Evolutionary conservation across 257 asterid species (phyloP).

Genomic region (Osmanthus fragrans): DNA sequence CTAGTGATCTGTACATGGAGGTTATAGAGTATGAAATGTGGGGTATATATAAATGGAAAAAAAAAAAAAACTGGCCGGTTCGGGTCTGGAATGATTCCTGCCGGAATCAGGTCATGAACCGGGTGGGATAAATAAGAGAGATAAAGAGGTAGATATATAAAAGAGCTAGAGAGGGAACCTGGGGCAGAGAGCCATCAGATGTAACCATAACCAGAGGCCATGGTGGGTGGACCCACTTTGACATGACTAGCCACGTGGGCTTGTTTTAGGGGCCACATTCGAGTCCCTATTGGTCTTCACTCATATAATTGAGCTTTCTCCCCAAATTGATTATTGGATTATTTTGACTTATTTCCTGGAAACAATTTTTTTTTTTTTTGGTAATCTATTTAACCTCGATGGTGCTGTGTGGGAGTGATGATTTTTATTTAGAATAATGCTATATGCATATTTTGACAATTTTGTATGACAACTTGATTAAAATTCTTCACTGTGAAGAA

Average conservation of each 20-base stretch:
- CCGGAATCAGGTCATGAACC: slow-evolving; percentile 33
- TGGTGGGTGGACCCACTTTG: slow-evolving; percentile 55
- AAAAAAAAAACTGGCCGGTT: slow-evolving; percentile 31
- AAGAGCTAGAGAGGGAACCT: slow-evolving; percentile 14
- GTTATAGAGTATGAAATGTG: slow-evolving; percentile 20
- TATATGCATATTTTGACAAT: too few species aligned
- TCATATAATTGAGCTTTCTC: slow-evolving; percentile 7
- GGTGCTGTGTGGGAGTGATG: not conserved
- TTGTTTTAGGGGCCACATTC: slow-evolving; percentile 45
- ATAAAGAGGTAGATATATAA: not conserved
- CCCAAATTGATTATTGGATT: slow-evolving; percentile 13
- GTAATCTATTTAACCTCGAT: not conserved
- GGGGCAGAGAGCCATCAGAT: slow-evolving; percentile 37
- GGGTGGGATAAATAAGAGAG: slow-evolving; percentile 40
- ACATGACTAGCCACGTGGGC: slow-evolving; percentile 76
- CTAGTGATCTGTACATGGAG: not conserved
- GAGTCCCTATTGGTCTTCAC: not conserved
- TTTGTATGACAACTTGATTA: too few species aligned
- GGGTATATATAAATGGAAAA: slow-evolving; percentile 36
- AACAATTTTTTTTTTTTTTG: not conserved
- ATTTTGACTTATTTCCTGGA: not conserved
- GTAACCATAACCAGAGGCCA: slow-evolving; percentile 49
- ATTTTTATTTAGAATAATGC: too few species aligned
- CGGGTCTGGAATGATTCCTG: slow-evolving; percentile 40
- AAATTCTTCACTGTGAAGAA: too few species aligned